A percentile compares a stretch with the other conserved stretches of the same genome.
These are phyloP conservation scores for Akebia trifoliata DNA, from an alignment of 164 flowering plant species.

Conservation along the genomic window DNA sequence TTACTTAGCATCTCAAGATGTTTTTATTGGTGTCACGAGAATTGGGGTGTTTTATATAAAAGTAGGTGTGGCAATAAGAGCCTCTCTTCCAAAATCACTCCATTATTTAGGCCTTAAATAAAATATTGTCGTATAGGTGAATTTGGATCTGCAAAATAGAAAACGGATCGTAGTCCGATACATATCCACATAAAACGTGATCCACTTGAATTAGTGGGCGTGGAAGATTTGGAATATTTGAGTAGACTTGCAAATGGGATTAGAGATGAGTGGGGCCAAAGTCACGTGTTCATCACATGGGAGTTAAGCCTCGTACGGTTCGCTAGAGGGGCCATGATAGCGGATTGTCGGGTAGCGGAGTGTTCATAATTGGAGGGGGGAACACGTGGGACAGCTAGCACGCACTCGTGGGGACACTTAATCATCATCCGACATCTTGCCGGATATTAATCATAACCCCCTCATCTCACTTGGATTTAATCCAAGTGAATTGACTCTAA, in stretches of 20 bases:
- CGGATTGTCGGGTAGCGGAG: constrained; percentile 20
- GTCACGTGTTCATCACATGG: constrained; percentile 35
- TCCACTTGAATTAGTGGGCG: neutral
- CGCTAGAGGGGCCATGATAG: neutral
- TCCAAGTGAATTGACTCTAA: neutral
- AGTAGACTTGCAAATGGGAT: neutral
- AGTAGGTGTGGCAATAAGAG: no score
- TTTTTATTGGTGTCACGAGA: no score
- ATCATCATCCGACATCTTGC: constrained; percentile 66
- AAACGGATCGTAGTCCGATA: no score
- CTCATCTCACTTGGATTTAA: neutral
- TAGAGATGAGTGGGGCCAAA: constrained; percentile 10
- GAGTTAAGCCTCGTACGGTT: constrained; percentile 22
- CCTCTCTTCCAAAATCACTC: no score
- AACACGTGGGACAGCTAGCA: constrained; percentile 73
- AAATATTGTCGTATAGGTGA: no score
- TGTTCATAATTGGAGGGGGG: constrained; percentile 26
- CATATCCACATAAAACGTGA: neutral
- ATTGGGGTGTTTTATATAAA: no score
- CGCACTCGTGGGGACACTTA: constrained; percentile 55
- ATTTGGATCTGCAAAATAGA: neutral
- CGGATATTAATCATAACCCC: constrained; percentile 14
- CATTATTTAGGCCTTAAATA: no score
- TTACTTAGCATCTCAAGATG: no score
- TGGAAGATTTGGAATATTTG: neutral